Evolutionary conservation across 306 rosid genomes (phyloP).

Genomic region (Benincasa hispida): DNA sequence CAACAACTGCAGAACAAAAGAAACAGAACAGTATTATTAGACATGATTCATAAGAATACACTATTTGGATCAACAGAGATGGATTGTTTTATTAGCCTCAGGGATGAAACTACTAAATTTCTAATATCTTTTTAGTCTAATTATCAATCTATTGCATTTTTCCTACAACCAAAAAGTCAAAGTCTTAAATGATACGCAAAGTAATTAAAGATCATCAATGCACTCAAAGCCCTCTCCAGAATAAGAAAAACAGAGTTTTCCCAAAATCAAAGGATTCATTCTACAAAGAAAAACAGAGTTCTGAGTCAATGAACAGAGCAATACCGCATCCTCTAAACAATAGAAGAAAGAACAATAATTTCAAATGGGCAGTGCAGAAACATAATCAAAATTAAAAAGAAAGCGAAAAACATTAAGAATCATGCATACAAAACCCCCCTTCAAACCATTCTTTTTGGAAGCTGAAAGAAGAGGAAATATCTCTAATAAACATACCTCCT

Average conservation of each 20-base stretch:
- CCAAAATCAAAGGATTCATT: neutral
- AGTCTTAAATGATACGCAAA: too few species aligned
- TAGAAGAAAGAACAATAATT: too few species aligned
- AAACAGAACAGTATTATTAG: constrained; percentile 13
- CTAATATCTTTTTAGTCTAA: neutral
- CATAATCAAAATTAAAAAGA: neutral
- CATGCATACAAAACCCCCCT: neutral
- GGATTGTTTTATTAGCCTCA: neutral
- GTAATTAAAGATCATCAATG: too few species aligned
- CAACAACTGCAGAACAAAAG: constrained; percentile 21
- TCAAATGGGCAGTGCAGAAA: too few species aligned
- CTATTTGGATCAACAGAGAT: neutral
- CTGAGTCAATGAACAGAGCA: neutral
- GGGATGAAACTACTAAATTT: neutral
- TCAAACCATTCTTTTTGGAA: too few species aligned
- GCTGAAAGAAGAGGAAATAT: too few species aligned
- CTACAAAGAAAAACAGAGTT: neutral
- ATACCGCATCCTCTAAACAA: neutral
- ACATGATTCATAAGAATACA: neutral
- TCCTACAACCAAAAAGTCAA: neutral
- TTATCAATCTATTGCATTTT: neutral
- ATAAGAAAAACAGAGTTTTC: neutral
- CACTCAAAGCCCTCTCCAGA: too few species aligned
- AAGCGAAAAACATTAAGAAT: neutral
- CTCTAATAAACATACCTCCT: neutral